Evolutionary conservation across 192 early-diverging fungal species (phyloP).

Genomic region (Mortierella antarctica): DNA sequence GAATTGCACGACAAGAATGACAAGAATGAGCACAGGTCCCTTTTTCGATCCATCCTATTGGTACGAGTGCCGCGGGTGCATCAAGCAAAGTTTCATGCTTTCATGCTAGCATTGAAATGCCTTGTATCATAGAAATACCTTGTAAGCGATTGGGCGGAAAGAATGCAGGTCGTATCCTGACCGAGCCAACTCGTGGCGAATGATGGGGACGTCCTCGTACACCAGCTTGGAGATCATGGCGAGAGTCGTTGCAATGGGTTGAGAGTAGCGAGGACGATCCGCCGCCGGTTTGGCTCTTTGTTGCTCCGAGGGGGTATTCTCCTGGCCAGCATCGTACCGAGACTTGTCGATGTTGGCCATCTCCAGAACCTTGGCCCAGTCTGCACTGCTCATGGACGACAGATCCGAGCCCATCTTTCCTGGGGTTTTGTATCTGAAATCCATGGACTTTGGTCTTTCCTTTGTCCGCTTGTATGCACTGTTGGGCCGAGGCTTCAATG

Average conservation of each 20-base stretch:
- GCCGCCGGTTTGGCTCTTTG: background rate
- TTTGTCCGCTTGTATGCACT: slow-evolving; percentile 2
- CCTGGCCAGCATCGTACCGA: slow-evolving; percentile 9
- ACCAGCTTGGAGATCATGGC: slow-evolving; percentile 61
- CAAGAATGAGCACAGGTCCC: background rate
- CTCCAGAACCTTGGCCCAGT: slow-evolving; percentile 41
- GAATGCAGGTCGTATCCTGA: slow-evolving; percentile 64
- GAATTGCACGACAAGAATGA: background rate
- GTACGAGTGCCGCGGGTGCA: no score
- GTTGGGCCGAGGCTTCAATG: slow-evolving; percentile 12
- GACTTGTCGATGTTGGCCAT: slow-evolving; percentile 47
- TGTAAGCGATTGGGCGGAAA: slow-evolving; percentile 63
- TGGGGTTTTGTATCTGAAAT: slow-evolving; percentile 30
- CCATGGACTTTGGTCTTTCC: slow-evolving; percentile 34
- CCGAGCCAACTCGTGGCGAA: slow-evolving; percentile 59
- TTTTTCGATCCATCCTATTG: background rate
- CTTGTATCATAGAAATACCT: slow-evolving; percentile 48
- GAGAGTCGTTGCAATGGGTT: slow-evolving; percentile 59
- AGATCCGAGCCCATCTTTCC: slow-evolving; percentile 42
- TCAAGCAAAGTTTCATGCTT: background rate
- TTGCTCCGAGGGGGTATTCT: background rate
- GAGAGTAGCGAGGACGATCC: slow-evolving; percentile 56
- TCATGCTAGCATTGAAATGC: background rate
- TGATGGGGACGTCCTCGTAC: slow-evolving; percentile 64
- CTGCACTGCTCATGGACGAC: slow-evolving; percentile 27